Evolutionary conservation across 148 eudicot species (phyloP), one percentile per base, ranked within the genome.

Genomic region (Polygonum aviculare): DNA sequence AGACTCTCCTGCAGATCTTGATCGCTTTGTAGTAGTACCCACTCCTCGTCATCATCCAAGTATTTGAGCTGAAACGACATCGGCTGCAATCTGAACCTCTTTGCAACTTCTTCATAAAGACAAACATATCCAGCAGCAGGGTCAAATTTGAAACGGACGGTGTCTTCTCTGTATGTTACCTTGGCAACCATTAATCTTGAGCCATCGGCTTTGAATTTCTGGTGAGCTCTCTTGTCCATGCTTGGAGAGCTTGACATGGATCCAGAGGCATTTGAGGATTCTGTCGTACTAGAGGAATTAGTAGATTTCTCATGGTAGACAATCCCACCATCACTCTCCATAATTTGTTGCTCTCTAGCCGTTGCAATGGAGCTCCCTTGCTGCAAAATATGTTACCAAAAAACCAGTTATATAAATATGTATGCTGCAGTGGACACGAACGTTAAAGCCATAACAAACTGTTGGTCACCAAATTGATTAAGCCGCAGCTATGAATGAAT

Each of bases 11-110:
- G 87, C 82, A 90, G 82, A 78, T 94, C 98, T 0, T 90, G 85
- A 71, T 94, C 97, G 62, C 83, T 86, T 45, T 86, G 89, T 81
- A 94, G 75, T 91, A 90, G 78, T 57, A 94, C 97, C 97, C 97
- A 94, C 84, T 94, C 98, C 36, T 90, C 90, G 69, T 94, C 98
- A 39, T 94, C 98, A 47, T 94, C 98, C 48, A 90, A 81, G 84
- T 94, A 94, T 77, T 90, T 90, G 74, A 94, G 96, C 57, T 94
- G 98, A 81, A 94, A 94, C 33, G 84, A 74, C 49, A 87, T 91
- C 0, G 60, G 71, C 69, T 84, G 85, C 62, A 94, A 74, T 67
- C 88, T 86, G 79, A 94, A 94, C 82, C 98, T 84, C 72, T 78
- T 83, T 5, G 92, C 90, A 49, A 94, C 86, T 76, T 92, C 96